phyloP scores from a whole-genome alignment of 768 basidiomycete species.

The Pleurotus ostreatus region DNA sequence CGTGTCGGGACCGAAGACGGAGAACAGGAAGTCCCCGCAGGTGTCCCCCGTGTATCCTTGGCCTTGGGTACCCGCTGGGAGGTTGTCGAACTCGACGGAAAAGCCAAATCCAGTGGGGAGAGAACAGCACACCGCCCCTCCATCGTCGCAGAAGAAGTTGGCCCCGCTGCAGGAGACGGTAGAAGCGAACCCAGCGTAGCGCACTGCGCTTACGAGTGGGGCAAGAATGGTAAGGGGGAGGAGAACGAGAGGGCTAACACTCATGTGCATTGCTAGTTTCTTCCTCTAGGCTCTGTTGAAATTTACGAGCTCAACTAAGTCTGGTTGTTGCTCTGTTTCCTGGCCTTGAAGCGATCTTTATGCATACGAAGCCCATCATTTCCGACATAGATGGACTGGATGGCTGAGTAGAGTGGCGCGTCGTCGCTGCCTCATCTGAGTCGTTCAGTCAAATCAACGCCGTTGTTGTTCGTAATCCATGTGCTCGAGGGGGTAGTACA shows the following conservation, averaged over 20 bases:
- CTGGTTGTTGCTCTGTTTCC: neutral
- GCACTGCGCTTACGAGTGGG: neutral
- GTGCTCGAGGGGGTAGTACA: too few relatives aligned
- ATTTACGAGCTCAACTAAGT: neutral
- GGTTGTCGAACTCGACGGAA: neutral
- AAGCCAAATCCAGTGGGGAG: neutral
- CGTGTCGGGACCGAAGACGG: neutral
- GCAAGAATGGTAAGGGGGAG: neutral
- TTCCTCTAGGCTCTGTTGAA: neutral
- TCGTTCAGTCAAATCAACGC: too few relatives aligned
- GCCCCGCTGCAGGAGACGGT: constrained; percentile 1
- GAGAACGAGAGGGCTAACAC: neutral
- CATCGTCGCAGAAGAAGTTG: constrained; percentile 1
- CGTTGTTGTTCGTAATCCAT: too few relatives aligned
- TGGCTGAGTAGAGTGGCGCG: too few relatives aligned
- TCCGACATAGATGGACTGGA: too few relatives aligned
- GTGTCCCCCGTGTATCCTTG: neutral
- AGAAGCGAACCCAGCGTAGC: neutral
- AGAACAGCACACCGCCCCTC: neutral
- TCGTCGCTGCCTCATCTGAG: too few relatives aligned
- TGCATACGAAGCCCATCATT: too few relatives aligned
- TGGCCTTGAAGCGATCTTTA: neutral
- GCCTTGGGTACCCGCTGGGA: constrained; percentile 4
- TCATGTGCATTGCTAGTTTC: neutral
- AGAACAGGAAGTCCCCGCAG: neutral